Base-by-base conservation (phyloP, 108 stramenopile species). In the Epipyxis sp. region DNA sequence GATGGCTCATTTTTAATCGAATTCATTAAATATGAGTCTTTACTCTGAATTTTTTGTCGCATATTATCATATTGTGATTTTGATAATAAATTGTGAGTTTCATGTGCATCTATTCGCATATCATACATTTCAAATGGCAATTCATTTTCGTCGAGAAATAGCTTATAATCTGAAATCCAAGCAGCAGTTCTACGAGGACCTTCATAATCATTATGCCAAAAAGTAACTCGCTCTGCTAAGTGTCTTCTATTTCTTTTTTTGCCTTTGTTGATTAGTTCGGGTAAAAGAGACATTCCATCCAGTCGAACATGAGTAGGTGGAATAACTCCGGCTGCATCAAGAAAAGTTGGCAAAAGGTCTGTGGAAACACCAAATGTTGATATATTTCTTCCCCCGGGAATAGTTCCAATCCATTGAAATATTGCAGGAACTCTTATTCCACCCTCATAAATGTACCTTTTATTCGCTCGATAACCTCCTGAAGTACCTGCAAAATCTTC, bases 151-250 rank as follows among this genome's bases (percentile, higher is more conserved):
- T 65, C 61, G 30, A 65, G 34, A 65, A 65, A 35, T 3, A 65
- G 34, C 35, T 65, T 65, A 32, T 32, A 65, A 25, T 37, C 61
- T 10, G 20, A 65, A 37, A 37, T 6, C 61, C 27, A 29, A 3
- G 34, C 61, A 16, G 25, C 61, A 16, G 61, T 65, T 3, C 61
- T 16, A 13, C 61, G 61, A 65, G 61, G 61, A 25, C 61, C 35
- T 37, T 65, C 61, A 37, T 32, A 65, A 25, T 65, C 61, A 29
- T 29, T 37, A 25, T 65, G 61, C 61, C 61, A 65, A 65, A 65
- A 32, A 29, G 34, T 6, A 16, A 65, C 20, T 35, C 61, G 61
- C 25, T 65, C 61, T 65, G 10, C 30, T 6, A 32, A 10, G 6
- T 29, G 6, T 16, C 34, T 16, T 6, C 27, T 6, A 32, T 65